Evolutionary conservation across 2,329 filamentous ascomycete genomes (phyloP).

Genomic region (Epichloe typhina): DNA sequence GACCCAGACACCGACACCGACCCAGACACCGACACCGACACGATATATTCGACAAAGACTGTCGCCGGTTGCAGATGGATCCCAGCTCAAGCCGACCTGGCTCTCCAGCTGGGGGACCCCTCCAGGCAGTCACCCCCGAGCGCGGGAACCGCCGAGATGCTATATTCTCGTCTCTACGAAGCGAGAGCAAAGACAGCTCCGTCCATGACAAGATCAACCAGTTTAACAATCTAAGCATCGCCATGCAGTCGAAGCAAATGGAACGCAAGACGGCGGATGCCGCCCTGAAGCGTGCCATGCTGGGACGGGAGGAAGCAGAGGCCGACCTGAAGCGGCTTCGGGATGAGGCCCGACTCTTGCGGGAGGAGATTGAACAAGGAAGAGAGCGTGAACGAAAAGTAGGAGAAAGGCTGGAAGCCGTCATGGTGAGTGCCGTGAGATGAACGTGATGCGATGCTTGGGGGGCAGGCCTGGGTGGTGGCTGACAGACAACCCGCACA

Average conservation of each 20-base stretch:
- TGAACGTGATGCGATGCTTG: not conserved
- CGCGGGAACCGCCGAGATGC: constrained; percentile 39
- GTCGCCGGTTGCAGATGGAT: constrained; percentile 23
- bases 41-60: not conserved
- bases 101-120: constrained; percentile 39
- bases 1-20: not conserved
- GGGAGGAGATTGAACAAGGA: constrained; percentile 49
- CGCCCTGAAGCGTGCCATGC: constrained; percentile 50
- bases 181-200: constrained; percentile 40
- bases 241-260: constrained; percentile 44
- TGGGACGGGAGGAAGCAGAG: constrained; percentile 60
- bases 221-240: constrained; percentile 56
- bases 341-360: constrained; percentile 44
- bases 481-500: not conserved
- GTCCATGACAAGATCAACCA: constrained; percentile 58
- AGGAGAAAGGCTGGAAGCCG: constrained; percentile 51
- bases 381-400: constrained; percentile 53
- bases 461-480: no score
- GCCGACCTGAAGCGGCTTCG: constrained; percentile 49
- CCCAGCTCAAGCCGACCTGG: constrained; percentile 34
- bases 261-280: constrained; percentile 54
- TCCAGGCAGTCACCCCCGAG: constrained; percentile 50
- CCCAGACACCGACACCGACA: not conserved
- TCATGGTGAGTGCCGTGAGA: constrained; percentile 43
- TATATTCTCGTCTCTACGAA: constrained; percentile 22